Evolutionary conservation across 2,329 filamentous ascomycete species (phyloP), one percentile per base, ranked within the genome.

Genomic region (Arthroderma uncinatum): DNA sequence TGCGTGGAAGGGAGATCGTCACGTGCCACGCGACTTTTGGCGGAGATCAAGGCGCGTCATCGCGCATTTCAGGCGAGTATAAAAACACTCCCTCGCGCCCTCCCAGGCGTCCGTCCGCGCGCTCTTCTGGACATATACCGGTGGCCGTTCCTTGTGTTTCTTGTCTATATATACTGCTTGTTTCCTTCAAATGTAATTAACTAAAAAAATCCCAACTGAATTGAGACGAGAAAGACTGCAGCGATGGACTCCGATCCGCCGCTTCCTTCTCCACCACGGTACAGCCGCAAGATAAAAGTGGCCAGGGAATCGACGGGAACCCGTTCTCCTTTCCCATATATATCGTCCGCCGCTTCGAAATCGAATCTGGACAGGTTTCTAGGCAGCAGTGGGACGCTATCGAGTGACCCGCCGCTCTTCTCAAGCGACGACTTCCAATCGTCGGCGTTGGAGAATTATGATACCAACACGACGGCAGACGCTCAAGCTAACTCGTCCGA

Each of bases 341-440:
- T 56, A 66, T 65, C 44, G 55, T 67, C 12, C 62, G 65, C 57
- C 63, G 63, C 14, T 59, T 67, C 58, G 5, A 50, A 44, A 14
- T 21, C 33, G 30, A 47, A 23, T 25, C 19, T 39, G 12, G n/a
- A 53, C 9, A 53, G 33, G 33, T 25, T 23, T 28, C 30, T 36
- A 36, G 50, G 50, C 4, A 53, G 50, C 7, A 50, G 47, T 10
- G 58, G 36, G 12, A 37, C 57, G 44, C 71, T 69, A 0, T 75
- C 73, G 0, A 74, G 68, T 55, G 74, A 77, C 54, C 73, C 74
- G 0, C 73, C 74, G 1, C 63, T 76, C 1, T 77, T 77, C 64
- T 76, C 74, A 0, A 76, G 74, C 57, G 74, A 77, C 56, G 74
- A 76, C 54, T 70, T 74, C 52, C 71, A 74, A 10, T 73, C 70